Base-by-base conservation (phyloP, 1,139 yeast genomes). In the Sugiyamaella grinbergsii region DNA sequence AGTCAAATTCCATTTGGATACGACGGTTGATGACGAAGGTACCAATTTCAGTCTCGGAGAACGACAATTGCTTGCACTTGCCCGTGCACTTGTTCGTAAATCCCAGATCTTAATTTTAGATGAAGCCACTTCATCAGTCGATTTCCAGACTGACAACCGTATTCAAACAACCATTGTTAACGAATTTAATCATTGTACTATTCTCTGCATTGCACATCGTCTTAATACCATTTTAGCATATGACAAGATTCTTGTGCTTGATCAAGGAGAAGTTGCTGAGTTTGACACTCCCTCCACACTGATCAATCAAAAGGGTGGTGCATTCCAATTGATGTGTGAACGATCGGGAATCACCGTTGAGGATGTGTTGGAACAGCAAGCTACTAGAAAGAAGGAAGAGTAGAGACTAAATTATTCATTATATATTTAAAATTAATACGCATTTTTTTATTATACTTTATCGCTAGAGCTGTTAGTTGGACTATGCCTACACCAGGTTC, bases 101-200 rank as follows among this genome's bases (percentile, higher is more conserved):
- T 74, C 87, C 7, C 80, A 78, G 63, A 81, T 87, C 53, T 71
- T 87, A 58, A 82, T 87, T 57, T 68, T 87, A 54, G 95, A 87
- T 65, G 95, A 87, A 68, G 95, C 95, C 18, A 87, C 95, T 0
- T 84, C 94, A 0, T 81, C 87, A 10, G 94, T 87, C 34, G 95
- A 87, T 65, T 84, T 83, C 62, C 88, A 82, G 60, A 86, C 95
- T 0, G 95, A 86, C 66, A 73, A 79, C 41, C 79, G 78, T 64
- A 83, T 87, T 59, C 95, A 86, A 67, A 61, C 70, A 4, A 82
- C 89, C 26, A 84, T 86, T 56, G 73, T 73, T 15, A 70, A 69
- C 16, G 90, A 85, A 65, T 86, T 86, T 62, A 62, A 71, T 8
- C 68, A 80, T 42, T 83, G 91, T 66, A 86, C 95, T 0, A 82